Percentiles rank a stretch among this genome's conserved stretches.
These are phyloP conservation scores for Cladosporium sp. DNA, from an alignment of 2,329 filamentous ascomycete genomes.

Conservation along the genomic window DNA sequence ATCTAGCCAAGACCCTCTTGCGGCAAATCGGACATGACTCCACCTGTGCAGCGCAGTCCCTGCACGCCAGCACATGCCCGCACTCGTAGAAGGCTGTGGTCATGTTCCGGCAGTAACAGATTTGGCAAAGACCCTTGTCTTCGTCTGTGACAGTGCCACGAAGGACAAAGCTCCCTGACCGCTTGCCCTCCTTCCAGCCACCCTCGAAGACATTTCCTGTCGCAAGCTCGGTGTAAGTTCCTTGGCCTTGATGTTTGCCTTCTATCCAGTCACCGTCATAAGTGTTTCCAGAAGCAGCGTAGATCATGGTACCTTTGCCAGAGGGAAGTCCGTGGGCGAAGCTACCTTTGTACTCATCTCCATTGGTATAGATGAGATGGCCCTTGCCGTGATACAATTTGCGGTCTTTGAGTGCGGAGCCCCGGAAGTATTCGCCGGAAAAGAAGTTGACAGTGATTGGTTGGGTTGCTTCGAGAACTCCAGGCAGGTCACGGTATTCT, in stretches of 20 bases:
- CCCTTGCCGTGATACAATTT: slow-evolving; percentile 55
- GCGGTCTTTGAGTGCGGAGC: slow-evolving; percentile 46
- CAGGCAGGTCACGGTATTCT: slow-evolving; percentile 1
- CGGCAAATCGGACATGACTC: slow-evolving; percentile 63
- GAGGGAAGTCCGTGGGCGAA: slow-evolving; percentile 56
- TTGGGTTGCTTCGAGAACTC: slow-evolving; percentile 33
- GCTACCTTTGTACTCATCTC: slow-evolving; percentile 57
- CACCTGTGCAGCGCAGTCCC: slow-evolving; percentile 59
- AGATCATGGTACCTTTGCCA: slow-evolving; percentile 59
- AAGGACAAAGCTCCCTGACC: slow-evolving; percentile 62
- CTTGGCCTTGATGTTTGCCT: slow-evolving; percentile 62
- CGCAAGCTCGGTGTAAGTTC: slow-evolving; percentile 56
- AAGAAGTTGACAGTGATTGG: slow-evolving; percentile 55
- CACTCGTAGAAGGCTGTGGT: slow-evolving; percentile 64
- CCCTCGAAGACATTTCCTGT: slow-evolving; percentile 63
- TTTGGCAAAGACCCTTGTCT: slow-evolving; percentile 59
- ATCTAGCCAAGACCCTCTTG: slow-evolving; percentile 55
- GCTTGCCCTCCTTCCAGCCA: slow-evolving; percentile 61
- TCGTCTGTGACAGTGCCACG: slow-evolving; percentile 64
- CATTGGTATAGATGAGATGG: slow-evolving; percentile 54
- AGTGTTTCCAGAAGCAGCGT: slow-evolving; percentile 63
- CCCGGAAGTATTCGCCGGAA: slow-evolving; percentile 57
- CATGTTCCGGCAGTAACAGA: slow-evolving; percentile 57
- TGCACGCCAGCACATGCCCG: slow-evolving; percentile 62
- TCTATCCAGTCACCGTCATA: slow-evolving; percentile 60